phyloP scores from a whole-genome alignment of 495 filamentous ascomycete species.

The Cairneyella variabilis region DNA sequence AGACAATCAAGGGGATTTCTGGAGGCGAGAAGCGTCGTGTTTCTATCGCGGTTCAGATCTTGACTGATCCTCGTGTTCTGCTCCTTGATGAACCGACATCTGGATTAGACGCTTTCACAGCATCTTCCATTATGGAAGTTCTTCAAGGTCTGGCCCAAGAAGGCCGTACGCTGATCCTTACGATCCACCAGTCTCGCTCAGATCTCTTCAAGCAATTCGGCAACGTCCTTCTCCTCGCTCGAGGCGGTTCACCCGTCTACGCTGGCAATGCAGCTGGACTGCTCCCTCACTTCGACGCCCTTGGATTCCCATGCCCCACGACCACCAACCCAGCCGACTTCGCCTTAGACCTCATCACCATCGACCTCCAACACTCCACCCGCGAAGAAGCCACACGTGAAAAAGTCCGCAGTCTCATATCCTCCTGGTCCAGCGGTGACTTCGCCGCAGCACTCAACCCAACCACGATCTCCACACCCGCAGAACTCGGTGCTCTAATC shows the following conservation, averaged over 20 bases:
- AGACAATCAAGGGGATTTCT: slow-evolving; percentile 70
- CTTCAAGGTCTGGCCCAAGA: slow-evolving; percentile 64
- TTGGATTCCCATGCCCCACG: slow-evolving; percentile 59
- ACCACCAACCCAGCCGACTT: slow-evolving; percentile 75
- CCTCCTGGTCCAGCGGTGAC: slow-evolving; percentile 42
- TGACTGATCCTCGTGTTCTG: slow-evolving; percentile 67
- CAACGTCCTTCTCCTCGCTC: slow-evolving; percentile 63
- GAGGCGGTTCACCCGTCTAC: slow-evolving; percentile 64
- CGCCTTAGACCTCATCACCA: slow-evolving; percentile 69
- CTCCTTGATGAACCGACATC: slow-evolving; percentile 74
- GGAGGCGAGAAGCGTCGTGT: slow-evolving; percentile 74
- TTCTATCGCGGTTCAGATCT: slow-evolving; percentile 70
- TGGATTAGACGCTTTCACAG: slow-evolving; percentile 72
- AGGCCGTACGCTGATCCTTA: slow-evolving; percentile 68
- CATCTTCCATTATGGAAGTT: slow-evolving; percentile 69
- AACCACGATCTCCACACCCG: slow-evolving; percentile 55
- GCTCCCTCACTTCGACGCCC: slow-evolving; percentile 55
- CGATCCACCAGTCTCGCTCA: slow-evolving; percentile 71
- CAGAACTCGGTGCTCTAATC: slow-evolving; percentile 62
- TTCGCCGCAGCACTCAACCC: slow-evolving; percentile 28
- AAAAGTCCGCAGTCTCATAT: slow-evolving; percentile 55
- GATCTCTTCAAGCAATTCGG: slow-evolving; percentile 69
- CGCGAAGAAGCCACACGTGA: slow-evolving; percentile 55
- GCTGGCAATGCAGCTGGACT: slow-evolving; percentile 60
- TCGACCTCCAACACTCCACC: slow-evolving; percentile 60